phyloP scores from a whole-genome alignment of 345 rosid genomes.

The Orychophragmus violaceus region DNA sequence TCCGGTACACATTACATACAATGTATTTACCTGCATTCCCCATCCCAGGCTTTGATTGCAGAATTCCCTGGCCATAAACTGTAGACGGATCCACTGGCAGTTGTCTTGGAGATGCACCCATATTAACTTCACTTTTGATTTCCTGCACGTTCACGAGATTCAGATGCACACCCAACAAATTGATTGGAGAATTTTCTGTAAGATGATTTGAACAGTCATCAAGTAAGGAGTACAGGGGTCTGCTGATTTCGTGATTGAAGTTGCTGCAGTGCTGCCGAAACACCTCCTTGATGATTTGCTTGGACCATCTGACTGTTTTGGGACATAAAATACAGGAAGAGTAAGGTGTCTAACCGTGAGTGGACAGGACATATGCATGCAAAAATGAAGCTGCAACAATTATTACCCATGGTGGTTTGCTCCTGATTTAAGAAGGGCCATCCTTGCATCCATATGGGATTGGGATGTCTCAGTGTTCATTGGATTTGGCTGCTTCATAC shows the following conservation, averaged over 20 bases:
- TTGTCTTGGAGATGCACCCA: constrained; percentile 60
- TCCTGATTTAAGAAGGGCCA: constrained; percentile 74
- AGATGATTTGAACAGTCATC: constrained; percentile 9
- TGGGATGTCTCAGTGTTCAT: constrained; percentile 71
- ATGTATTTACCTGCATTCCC: constrained; percentile 60
- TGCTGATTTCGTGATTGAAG: constrained; percentile 71
- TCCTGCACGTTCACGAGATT: constrained; percentile 46
- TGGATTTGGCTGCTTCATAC: constrained; percentile 73
- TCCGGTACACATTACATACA: background rate
- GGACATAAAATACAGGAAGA: background rate
- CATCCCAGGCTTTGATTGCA: constrained; percentile 85
- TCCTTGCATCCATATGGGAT: constrained; percentile 78
- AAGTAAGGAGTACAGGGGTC: constrained; percentile 28
- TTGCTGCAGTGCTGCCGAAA: constrained; percentile 78
- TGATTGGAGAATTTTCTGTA: constrained; percentile 8
- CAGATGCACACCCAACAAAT: constrained; percentile 15
- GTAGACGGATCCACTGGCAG: constrained; percentile 80
- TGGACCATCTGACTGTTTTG: constrained; percentile 71
- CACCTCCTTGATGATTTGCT: constrained; percentile 79
- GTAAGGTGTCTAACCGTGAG: constrained; percentile 2
- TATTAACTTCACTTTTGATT: constrained; percentile 65
- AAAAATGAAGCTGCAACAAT: constrained; percentile 20
- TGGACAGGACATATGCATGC: background rate
- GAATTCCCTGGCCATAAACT: constrained; percentile 74
- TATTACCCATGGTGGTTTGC: constrained; percentile 71